phyloP scores from a whole-genome alignment of 176 grass and related monocot species.

The Themeda triandra region DNA sequence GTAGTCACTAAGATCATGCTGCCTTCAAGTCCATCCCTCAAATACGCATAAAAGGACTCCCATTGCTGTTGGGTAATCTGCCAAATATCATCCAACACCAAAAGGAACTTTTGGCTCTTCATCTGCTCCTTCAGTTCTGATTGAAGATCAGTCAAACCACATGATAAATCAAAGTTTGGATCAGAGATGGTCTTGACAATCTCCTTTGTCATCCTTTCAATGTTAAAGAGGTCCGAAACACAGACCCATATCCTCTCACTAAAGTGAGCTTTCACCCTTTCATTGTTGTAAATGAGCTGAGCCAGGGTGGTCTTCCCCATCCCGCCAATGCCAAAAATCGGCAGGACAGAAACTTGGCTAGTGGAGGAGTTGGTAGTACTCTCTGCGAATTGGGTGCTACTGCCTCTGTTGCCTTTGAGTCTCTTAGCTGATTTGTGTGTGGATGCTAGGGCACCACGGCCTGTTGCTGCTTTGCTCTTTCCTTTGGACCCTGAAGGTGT shows the following conservation, averaged over 20 bases:
- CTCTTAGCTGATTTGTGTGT: background rate
- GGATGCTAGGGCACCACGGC: no score
- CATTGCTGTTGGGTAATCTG: background rate
- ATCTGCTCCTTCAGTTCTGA: background rate
- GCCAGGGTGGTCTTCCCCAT: background rate
- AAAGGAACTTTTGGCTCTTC: background rate
- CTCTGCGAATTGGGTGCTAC: accelerated
- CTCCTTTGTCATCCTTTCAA: background rate
- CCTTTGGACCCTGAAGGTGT: background rate
- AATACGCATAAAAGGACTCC: background rate
- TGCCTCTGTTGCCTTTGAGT: background rate
- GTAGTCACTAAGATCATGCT: constrained; percentile 33
- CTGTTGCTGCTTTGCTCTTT: background rate
- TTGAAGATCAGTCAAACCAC: background rate
- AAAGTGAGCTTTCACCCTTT: background rate
- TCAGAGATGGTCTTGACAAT: background rate
- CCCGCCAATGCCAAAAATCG: background rate
- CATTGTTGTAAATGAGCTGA: background rate
- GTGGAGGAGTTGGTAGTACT: background rate
- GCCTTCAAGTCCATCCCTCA: constrained; percentile 17
- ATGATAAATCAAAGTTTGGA: background rate
- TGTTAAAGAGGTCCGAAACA: background rate
- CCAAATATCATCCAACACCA: constrained; percentile 4
- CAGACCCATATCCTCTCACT: background rate
- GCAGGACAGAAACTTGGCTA: background rate